These are phyloP conservation scores for Nymphaea thermarum DNA, from an alignment of 164 flowering plant genomes.

Conservation along the genomic window DNA sequence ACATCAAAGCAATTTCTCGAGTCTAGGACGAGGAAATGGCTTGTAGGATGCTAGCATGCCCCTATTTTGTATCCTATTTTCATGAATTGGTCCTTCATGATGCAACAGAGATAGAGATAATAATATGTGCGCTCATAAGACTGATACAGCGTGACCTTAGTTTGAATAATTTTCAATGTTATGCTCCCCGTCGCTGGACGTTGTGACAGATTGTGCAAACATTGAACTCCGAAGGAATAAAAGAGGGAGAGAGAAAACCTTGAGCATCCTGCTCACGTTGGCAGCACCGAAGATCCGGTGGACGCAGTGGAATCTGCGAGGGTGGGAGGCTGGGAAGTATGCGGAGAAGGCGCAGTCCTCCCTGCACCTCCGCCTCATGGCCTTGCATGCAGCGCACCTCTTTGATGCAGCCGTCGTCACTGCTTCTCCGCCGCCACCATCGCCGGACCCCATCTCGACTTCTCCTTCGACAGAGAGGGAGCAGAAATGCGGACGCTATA, in stretches of 20 bases:
- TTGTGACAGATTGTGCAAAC: too few relatives aligned
- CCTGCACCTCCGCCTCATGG: slow-evolving; percentile 17
- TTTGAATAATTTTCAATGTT: too few relatives aligned
- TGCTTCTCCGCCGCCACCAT: not conserved
- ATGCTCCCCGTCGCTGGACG: too few relatives aligned
- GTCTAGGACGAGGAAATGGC: too few relatives aligned
- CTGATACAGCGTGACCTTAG: too few relatives aligned
- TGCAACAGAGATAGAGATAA: too few relatives aligned
- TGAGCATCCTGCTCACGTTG: slow-evolving; percentile 17
- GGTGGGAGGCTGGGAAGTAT: slow-evolving; percentile 18
- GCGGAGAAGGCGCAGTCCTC: slow-evolving; percentile 22
- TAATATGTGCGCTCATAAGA: too few relatives aligned
- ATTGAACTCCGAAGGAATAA: not conserved
- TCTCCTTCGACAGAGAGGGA: not conserved
- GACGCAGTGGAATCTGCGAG: slow-evolving; percentile 19
- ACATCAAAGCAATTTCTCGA: too few relatives aligned
- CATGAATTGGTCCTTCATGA: too few relatives aligned
- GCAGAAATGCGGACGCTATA: not conserved
- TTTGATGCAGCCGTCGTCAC: not conserved
- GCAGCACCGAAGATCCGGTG: slow-evolving; percentile 26
- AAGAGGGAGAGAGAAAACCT: slow-evolving; percentile 6
- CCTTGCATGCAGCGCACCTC: slow-evolving; percentile 23
- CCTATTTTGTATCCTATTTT: too few relatives aligned
- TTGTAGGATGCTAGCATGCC: too few relatives aligned
- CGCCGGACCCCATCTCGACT: not conserved